Conservation (phyloP, 306 rosid species). For the Lotus japonicus region DNA sequence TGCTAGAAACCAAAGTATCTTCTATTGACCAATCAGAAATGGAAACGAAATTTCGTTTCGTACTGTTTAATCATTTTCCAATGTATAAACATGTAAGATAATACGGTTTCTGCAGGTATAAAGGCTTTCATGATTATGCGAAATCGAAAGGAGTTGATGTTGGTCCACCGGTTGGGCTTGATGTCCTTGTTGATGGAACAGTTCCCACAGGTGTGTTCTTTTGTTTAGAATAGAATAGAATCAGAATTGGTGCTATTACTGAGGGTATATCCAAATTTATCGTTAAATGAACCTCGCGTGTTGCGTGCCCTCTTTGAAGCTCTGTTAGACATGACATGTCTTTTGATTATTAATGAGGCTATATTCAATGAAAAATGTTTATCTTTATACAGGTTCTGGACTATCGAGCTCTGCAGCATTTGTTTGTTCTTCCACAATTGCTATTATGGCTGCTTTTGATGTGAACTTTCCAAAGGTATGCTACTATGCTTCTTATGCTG, state of each 20-base stretch:
- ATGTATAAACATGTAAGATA: neutral
- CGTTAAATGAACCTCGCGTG: neutral
- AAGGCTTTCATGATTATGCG: constrained; percentile 55
- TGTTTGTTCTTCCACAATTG: constrained; percentile 78
- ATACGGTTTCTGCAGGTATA: constrained; percentile 44
- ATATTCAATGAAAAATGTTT: neutral
- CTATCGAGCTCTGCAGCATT: constrained; percentile 81
- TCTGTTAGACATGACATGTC: neutral
- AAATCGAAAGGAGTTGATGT: constrained; percentile 48
- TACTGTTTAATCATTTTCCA: too few species aligned
- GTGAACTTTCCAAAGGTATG: constrained; percentile 62
- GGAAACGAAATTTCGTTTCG: too few species aligned
- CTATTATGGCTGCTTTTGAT: constrained; percentile 65
- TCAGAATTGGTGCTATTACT: neutral
- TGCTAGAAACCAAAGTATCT: too few species aligned
- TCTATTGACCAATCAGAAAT: too few species aligned
- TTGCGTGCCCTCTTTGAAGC: neutral
- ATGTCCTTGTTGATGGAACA: constrained; percentile 67
- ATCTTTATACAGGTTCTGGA: constrained; percentile 55
- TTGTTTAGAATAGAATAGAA: neutral
- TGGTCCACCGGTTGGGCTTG: constrained; percentile 56
- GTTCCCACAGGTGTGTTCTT: constrained; percentile 57
- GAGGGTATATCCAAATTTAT: neutral
- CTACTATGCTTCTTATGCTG: neutral
- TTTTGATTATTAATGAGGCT: neutral